Conservation (phyloP, 352 stramenopile genomes). For the Globisporangium abappressorium region DNA sequence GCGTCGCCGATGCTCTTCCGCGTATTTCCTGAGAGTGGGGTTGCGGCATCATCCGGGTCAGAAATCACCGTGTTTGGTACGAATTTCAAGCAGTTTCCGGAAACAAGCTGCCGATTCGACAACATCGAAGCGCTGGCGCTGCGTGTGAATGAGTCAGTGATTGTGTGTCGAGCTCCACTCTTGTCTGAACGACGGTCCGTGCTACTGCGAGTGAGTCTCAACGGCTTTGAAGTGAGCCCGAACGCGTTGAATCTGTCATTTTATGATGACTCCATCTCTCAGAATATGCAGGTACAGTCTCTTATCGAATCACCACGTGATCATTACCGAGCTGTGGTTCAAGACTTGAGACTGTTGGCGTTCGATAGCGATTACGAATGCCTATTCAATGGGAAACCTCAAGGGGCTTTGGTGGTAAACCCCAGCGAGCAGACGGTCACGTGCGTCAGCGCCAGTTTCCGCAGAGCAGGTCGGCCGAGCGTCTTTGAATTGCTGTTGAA, state of each 20-base stretch:
- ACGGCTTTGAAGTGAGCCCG: slow-evolving; percentile 33
- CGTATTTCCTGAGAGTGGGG: slow-evolving; percentile 20
- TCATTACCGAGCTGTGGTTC: slow-evolving; percentile 11
- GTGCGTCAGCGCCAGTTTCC: background rate
- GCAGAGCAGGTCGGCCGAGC: slow-evolving; percentile 1
- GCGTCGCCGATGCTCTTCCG: slow-evolving; percentile 30
- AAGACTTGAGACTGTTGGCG: slow-evolving; percentile 12
- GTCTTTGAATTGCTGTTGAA: slow-evolving; percentile 19
- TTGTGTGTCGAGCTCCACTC: slow-evolving; percentile 33
- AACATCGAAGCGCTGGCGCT: slow-evolving; percentile 20
- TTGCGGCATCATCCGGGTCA: slow-evolving; percentile 6
- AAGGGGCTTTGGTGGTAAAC: slow-evolving; percentile 7
- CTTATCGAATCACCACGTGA: slow-evolving; percentile 10
- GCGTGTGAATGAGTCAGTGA: slow-evolving; percentile 25
- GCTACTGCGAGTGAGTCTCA: slow-evolving; percentile 33
- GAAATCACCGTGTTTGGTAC: slow-evolving; percentile 36
- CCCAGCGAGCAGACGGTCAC: background rate
- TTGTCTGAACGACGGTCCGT: slow-evolving; percentile 2
- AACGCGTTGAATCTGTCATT: slow-evolving; percentile 27
- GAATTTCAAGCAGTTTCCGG: slow-evolving; percentile 30
- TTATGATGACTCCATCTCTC: slow-evolving; percentile 5
- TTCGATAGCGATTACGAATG: slow-evolving; percentile 25
- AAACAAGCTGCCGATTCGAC: slow-evolving; percentile 36
- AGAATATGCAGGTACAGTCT: slow-evolving; percentile 13
- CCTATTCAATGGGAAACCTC: slow-evolving; percentile 19